Evolutionary conservation across 2,329 filamentous ascomycete species (phyloP), one percentile per base, ranked within the genome.

Genomic region (Diaporthe velutina): DNA sequence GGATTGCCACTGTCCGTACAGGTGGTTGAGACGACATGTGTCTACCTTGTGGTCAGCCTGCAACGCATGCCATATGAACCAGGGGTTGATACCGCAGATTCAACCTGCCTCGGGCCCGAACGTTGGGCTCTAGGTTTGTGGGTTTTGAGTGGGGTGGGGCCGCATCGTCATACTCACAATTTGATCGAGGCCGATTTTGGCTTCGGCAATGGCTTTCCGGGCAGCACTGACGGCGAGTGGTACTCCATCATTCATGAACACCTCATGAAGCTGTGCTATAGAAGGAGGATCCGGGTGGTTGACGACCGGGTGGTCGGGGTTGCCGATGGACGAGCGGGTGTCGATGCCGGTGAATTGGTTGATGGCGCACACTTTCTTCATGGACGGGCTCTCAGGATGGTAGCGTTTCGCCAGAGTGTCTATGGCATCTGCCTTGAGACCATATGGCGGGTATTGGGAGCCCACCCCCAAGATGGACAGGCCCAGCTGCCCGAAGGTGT

Each of bases 1-100:
- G 92, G 92, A 80, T 93, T 93, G 22, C 91, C 91, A 77, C 90
- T 92, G 80, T 93, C 90, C 12, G 92, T 94, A 80, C 92, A 93
- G 7, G 91, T 93, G 0, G 91, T 92, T 33, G 91, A 89, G 12
- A 94, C 91, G 54, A 93, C 86, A 78, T 94, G 92, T 4, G 91
- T 94, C 74, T 76, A n/a, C 4, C 5, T n/a, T 9, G 10, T 19
- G 22, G 19, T 74, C 19, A 74, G 73, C 42, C 17, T 48, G 30
- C 22, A 17, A 66, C n/a, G 1, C 55, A 33, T 3, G 6, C 67
- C 40, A 6, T 42, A n/a, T n/a, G n/a, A n/a, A n/a, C n/a, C n/a
- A n/a, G 38, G 28, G 50, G 52, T 45, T 10, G 30, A 28, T 58
- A 28, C 33, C n/a, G n/a, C 35, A 15, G 4, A 25, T 38, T 5